Percentiles rank a stretch among this genome's conserved stretches.
phyloP scores from a whole-genome alignment of 768 basidiomycete genomes.

The Phlebiopsis flavidoalba region DNA sequence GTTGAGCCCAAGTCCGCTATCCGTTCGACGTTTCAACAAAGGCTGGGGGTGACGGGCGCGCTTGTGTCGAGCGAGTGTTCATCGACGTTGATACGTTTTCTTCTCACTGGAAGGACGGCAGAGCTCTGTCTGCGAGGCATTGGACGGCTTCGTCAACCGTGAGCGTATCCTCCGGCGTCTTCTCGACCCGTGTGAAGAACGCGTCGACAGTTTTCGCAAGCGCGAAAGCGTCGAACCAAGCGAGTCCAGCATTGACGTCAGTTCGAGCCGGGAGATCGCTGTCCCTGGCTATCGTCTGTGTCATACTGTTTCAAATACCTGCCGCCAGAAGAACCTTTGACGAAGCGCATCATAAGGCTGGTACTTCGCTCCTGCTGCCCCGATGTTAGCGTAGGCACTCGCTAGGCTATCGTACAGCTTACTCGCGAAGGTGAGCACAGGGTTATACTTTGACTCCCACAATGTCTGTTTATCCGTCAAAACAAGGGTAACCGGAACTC shows the following conservation, averaged over 20 bases:
- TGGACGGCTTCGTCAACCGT: slow-evolving; percentile 75
- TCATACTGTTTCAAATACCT: slow-evolving; percentile 90
- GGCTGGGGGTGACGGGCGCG: slow-evolving; percentile 48
- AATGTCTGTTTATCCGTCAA: slow-evolving; percentile 52
- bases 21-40: slow-evolving; percentile 38
- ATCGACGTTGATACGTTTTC: slow-evolving; percentile 52
- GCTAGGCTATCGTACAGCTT: no score
- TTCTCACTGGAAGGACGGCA: slow-evolving; percentile 68
- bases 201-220: slow-evolving; percentile 68
- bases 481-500: slow-evolving; percentile 64
- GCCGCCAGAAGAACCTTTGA: slow-evolving; percentile 75
- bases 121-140: slow-evolving; percentile 83
- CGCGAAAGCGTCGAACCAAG: slow-evolving; percentile 87
- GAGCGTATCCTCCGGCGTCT: slow-evolving; percentile 66
- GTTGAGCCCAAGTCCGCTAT: slow-evolving; percentile 20
- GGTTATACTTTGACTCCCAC: slow-evolving; percentile 73
- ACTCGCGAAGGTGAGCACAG: slow-evolving; percentile 59
- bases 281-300: slow-evolving; percentile 61
- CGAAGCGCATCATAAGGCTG: slow-evolving; percentile 92
- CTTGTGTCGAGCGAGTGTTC: slow-evolving; percentile 43
- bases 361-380: slow-evolving; percentile 75
- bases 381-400: slow-evolving; percentile 31
- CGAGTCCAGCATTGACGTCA: slow-evolving; percentile 94
- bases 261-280: slow-evolving; percentile 74
- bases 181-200: slow-evolving; percentile 74